phyloP scores from a whole-genome alignment of 2,329 filamentous ascomycete genomes.

The Cytospora paraplurivora region DNA sequence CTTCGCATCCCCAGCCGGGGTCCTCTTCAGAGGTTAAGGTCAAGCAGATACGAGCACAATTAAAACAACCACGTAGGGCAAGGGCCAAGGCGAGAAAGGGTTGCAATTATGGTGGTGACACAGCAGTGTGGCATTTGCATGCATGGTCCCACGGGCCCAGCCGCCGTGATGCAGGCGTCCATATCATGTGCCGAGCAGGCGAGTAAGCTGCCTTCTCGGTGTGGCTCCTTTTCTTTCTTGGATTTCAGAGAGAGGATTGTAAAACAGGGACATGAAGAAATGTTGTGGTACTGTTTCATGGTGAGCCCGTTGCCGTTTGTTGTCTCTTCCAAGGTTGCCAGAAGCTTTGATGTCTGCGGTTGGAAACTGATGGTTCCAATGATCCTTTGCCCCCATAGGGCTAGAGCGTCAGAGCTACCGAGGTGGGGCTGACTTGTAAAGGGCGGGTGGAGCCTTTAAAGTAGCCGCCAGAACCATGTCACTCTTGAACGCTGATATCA shows the following conservation, averaged over 20 bases:
- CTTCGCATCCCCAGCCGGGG: background rate
- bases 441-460: background rate
- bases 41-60: background rate
- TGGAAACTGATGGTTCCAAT: background rate
- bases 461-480: constrained; percentile 6
- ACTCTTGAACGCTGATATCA: constrained; percentile 1
- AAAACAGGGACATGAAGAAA: background rate
- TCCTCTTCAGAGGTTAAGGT: background rate
- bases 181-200: background rate
- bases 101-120: background rate
- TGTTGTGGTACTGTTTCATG: background rate
- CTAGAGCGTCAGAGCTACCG: constrained; percentile 6
- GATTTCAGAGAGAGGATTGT: too few relatives aligned
- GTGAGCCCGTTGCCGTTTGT: background rate
- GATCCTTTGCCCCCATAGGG: constrained; percentile 12
- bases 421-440: background rate
- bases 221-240: background rate
- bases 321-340: too few relatives aligned
- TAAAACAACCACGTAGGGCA: background rate
- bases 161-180: constrained; percentile 10
- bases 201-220: background rate
- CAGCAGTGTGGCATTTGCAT: background rate
- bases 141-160: constrained; percentile 11
- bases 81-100: background rate
- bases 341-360: background rate